Conservation (phyloP, 1,139 yeast genomes). For the Pichia norvegensis region DNA sequence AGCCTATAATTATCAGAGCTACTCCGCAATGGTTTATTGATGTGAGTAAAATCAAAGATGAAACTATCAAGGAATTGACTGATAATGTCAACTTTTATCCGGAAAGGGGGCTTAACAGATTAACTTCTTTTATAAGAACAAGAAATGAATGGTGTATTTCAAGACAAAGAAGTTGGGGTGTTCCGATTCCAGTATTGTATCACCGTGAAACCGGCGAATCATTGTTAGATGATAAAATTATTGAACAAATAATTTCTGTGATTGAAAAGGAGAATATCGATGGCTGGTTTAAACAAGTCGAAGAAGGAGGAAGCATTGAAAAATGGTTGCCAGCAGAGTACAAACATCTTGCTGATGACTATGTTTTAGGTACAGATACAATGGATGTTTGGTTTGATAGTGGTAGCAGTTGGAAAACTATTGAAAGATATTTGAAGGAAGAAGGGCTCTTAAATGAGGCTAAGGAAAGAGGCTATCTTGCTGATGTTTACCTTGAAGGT, state of each 20-base stretch:
- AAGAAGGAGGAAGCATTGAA: conserved; percentile 35
- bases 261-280: conserved; percentile 57
- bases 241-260: conserved; percentile 46
- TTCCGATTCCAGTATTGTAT: conserved; percentile 86
- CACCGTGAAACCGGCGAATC: conserved; percentile 52
- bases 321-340: conserved; percentile 64
- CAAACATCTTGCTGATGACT: conserved; percentile 34
- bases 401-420: conserved; percentile 84
- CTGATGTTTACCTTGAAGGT: conserved; percentile 87
- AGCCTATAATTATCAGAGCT: conserved; percentile 89
- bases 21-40: conserved; percentile 98
- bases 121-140: conserved; percentile 62
- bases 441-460: conserved; percentile 29
- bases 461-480: conserved; percentile 34
- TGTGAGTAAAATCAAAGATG: conserved; percentile 60
- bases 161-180: conserved; percentile 98
- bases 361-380: conserved; percentile 71
- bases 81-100: conserved; percentile 64
- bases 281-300: conserved; percentile 61
- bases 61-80: conserved; percentile 53
- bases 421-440: conserved; percentile 34
- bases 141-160: conserved; percentile 98
- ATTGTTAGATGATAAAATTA: conserved; percentile 42
- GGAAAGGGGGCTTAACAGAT: conserved; percentile 58
- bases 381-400: conserved; percentile 99